phyloP scores from a whole-genome alignment of 1,284 basidiomycete genomes.

The Trichosporon ovoides region DNA sequence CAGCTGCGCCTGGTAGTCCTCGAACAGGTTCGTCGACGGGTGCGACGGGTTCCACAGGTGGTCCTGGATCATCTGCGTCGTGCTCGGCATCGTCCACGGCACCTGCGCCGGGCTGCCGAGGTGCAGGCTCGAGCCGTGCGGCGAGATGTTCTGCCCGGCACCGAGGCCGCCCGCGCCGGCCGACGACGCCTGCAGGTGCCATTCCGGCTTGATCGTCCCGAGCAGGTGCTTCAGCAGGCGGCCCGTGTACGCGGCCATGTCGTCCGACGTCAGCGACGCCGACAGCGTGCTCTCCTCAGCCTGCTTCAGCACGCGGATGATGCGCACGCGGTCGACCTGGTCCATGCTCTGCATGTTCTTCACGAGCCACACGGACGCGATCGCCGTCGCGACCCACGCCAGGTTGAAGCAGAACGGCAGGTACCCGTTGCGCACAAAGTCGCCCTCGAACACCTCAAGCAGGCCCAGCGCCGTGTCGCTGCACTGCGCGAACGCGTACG shows the following conservation, averaged over 20 bases:
- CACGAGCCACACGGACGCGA: conserved; percentile 28
- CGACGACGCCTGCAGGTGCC: conserved; percentile 6
- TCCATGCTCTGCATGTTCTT: conserved; percentile 32
- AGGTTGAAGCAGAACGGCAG: conserved; percentile 27
- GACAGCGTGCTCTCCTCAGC: conserved; percentile 18
- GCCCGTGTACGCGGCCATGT: conserved; percentile 32
- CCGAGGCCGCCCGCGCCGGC: not conserved
- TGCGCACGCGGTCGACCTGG: conserved; percentile 19
- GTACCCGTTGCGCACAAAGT: conserved; percentile 24
- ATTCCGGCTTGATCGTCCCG: conserved; percentile 15
- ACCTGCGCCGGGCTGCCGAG: conserved; percentile 3
- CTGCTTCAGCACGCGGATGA: conserved; percentile 20
- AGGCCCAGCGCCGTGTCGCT: conserved; percentile 24
- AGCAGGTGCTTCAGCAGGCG: conserved; percentile 29
- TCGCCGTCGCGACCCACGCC: conserved; percentile 26
- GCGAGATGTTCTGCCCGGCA: not conserved
- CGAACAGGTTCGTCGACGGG: conserved; percentile 6
- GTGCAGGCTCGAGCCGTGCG: not conserved
- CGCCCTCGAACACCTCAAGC: conserved; percentile 23
- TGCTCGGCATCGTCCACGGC: conserved; percentile 20
- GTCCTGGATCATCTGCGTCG: conserved; percentile 28
- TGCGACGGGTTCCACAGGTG: conserved; percentile 22
- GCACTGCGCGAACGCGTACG: conserved; percentile 23
- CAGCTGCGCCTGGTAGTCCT: conserved; percentile 4
- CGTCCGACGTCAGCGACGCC: conserved; percentile 23